Evolutionary conservation across 2,329 filamentous ascomycete genomes (phyloP), one percentile per base, ranked within the genome.

Genomic region (Rugonectria rugulosa): DNA sequence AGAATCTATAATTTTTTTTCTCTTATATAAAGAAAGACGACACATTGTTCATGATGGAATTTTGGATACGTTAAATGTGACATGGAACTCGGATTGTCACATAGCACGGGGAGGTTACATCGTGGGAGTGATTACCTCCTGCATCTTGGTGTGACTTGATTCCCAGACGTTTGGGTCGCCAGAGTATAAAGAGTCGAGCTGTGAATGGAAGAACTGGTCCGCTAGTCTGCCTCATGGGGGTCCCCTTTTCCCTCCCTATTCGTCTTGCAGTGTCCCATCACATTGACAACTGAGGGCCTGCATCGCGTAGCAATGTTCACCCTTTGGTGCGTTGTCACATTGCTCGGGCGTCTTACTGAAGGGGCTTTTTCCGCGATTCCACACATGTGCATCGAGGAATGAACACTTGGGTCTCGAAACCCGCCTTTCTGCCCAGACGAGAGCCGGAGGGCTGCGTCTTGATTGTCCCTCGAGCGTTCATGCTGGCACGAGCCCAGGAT

Each of bases 1-100:
- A n/a, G 59, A 68, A 66, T 66, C 50, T 66, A 67, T 63, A 68
- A 68, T 58, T 64, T 58, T 57, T n/a, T n/a, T n/a, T n/a, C n/a
- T n/a, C n/a, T n/a, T n/a, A n/a, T n/a, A 61, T 66, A 59, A 54
- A 56, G 65, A 66, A 49, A 64, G 59, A 63, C 57, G 42, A 56
- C 41, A 36, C 46, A 34, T 50, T 21, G 40, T 46, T 37, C 27
- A 21, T 41, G 46, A 24, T 7, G 17, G 15, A 19, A 19, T 23
- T 17, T 45, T 29, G 26, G 10, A 14, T 2, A 40, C 19, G 6
- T n/a, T 40, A 24, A 20, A n/a, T 20, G 4, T 6, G 3, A 9
- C 17, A 20, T 20, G 17, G 34, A 27, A 14, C 44, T 21, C 20
- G 17, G 11, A 36, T 17, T 3, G 15, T 19, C n/a, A n/a, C n/a